Base-by-base conservation (phyloP, 2,329 filamentous ascomycete species). In the Stemphylium lycopersici region DNA sequence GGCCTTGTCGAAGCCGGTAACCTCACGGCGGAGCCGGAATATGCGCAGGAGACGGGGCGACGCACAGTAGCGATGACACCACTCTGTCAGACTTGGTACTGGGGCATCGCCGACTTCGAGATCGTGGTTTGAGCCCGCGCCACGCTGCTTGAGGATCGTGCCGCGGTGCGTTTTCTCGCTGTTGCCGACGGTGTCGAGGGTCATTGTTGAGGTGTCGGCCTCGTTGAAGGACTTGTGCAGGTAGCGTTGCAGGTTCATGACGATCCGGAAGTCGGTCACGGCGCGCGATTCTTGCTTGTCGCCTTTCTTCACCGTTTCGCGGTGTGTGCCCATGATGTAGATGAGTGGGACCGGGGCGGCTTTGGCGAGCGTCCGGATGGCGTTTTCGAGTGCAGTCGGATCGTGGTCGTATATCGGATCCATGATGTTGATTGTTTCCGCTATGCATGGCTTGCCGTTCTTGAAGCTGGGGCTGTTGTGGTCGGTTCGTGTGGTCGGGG, bases 41-140 rank as follows among this genome's bases (percentile, higher is more conserved):
- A 74, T 71, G 67, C 87, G 88, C 31, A 90, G 77, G 7, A 77
- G 77, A 1, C 84, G 79, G 18, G 78, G 76, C 59, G 82, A 85
- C 2, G 82, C 82, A 64, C 84, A 87, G 74, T 85, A 93, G 34
- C 82, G 81, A 53, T 88, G 83, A 63, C 87, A 90, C 89, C 89
- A 92, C 54, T 87, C 82, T 18, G 70, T 71, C 10, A 86, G 16
- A 65, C 75, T 32, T 65, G 80, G 67, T 73, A 76, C 43, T 5
- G 55, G 63, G 22, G 62, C 57, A 10, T 78, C 78, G 11, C 79
- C 78, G 10, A 81, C 70, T 61, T 83, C 79, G 50, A 83, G 72
- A 55, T 77, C 76, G 55, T 79, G 76, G 47, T 71, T 76, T 24
- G 66, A 68, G 3, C 76, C 78, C 2, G 82, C 81, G 0, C 80